Percentiles rank a stretch among this genome's conserved stretches.
Evolutionary conservation across 83 land plant genomes (phyloP).

Genomic region (Picea abies): DNA sequence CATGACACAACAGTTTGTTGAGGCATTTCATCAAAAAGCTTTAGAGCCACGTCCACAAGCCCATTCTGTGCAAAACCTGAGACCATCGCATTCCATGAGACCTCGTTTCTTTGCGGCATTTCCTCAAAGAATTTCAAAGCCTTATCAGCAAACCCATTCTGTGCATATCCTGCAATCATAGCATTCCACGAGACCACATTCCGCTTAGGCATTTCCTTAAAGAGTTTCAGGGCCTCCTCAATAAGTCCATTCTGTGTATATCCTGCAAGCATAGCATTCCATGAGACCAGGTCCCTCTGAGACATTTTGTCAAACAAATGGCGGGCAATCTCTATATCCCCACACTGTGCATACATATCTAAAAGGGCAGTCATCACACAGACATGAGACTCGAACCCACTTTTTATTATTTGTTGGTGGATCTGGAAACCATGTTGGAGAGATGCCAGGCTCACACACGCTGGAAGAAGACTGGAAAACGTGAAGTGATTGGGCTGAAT

Average conservation of each 20-base stretch:
- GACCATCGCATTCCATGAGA: constrained; percentile 12
- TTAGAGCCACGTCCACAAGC: not conserved
- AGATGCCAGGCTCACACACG: not conserved
- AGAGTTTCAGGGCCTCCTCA: too few species aligned
- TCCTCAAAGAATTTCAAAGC: not conserved
- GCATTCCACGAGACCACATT: too few species aligned
- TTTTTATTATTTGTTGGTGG: not conserved
- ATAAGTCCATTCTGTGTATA: not conserved
- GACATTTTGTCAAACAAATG: too few species aligned
- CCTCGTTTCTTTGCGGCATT: not conserved
- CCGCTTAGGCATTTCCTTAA: too few species aligned
- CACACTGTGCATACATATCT: too few species aligned
- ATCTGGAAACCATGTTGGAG: not conserved
- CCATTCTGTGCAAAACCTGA: not conserved
- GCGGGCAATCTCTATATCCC: too few species aligned
- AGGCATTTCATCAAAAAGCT: not conserved
- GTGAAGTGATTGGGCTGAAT: not conserved
- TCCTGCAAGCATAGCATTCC: constrained; percentile 1
- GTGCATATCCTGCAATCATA: not conserved
- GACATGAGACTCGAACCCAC: too few species aligned
- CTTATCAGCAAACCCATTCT: not conserved
- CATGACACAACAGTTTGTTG: not conserved
- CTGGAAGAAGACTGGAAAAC: not conserved
- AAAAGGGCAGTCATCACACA: too few species aligned
- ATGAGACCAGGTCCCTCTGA: not conserved